Evolutionary conservation across 2,329 filamentous ascomycete genomes (phyloP).

Genomic region (Thelonectria olida): DNA sequence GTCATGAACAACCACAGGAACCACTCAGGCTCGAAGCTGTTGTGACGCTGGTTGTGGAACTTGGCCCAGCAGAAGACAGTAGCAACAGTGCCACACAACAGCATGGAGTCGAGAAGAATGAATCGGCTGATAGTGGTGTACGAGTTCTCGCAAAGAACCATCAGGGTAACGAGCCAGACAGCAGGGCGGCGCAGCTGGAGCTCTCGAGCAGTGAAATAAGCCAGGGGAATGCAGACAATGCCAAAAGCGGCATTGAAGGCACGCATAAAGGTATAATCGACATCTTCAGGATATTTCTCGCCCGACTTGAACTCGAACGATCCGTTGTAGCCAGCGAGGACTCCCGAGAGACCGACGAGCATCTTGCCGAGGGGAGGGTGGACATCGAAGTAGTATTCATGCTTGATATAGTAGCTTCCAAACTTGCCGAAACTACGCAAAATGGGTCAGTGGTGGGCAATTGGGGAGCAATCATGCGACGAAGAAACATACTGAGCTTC

Average conservation of each 20-base stretch:
- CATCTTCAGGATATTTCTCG: slow-evolving; percentile 90
- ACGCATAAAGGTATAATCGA: slow-evolving; percentile 99
- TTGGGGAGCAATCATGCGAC: slow-evolving; percentile 9
- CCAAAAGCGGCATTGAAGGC: slow-evolving; percentile 97
- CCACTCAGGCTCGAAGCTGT: slow-evolving; percentile 92
- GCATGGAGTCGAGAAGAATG: slow-evolving; percentile 98
- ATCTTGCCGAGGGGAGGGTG: slow-evolving; percentile 98
- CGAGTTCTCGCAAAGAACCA: slow-evolving; percentile 99
- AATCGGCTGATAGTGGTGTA: slow-evolving; percentile 99
- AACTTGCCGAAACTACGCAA: slow-evolving; percentile 87
- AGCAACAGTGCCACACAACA: slow-evolving; percentile 97
- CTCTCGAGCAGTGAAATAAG: slow-evolving; percentile 94
- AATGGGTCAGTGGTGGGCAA: slow-evolving; percentile 1
- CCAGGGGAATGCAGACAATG: slow-evolving; percentile 89
- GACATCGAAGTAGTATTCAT: slow-evolving; percentile 95
- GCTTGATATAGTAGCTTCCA: slow-evolving; percentile 97
- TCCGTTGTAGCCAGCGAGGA: slow-evolving; percentile 96
- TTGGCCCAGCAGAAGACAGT: slow-evolving; percentile 97
- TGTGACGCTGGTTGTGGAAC: slow-evolving; percentile 88
- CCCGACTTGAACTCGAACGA: slow-evolving; percentile 99
- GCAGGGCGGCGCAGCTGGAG: slow-evolving; percentile 86
- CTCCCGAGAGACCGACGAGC: slow-evolving; percentile 95
- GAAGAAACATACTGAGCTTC: slow-evolving; percentile 66
- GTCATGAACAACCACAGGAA: slow-evolving; percentile 94
- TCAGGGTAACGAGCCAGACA: slow-evolving; percentile 94